These are phyloP conservation scores for Arxiozyma slooffiae DNA, from an alignment of 1,139 yeast genomes.

Conservation along the genomic window DNA sequence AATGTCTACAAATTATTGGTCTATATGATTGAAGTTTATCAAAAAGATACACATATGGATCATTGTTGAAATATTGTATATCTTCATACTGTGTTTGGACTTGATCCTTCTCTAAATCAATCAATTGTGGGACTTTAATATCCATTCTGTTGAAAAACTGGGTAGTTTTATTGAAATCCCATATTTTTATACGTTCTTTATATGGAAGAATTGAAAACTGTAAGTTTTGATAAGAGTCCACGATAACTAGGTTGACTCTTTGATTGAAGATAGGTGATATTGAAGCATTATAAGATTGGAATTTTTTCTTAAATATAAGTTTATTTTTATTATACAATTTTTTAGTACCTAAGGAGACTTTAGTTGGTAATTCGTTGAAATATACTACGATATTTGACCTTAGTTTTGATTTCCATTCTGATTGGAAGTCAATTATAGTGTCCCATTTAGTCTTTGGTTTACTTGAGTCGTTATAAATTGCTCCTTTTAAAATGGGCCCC, in stretches of 20 bases:
- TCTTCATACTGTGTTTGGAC: background rate
- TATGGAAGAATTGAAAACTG: background rate
- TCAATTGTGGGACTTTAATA: conserved; percentile 31
- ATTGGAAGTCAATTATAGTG: conserved; percentile 60
- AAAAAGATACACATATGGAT: conserved; percentile 61
- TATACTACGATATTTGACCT: conserved; percentile 51
- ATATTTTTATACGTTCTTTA: conserved; percentile 40
- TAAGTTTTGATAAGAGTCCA: background rate
- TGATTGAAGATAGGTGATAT: conserved; percentile 63
- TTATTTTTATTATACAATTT: conserved; percentile 44
- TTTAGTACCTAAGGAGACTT: conserved; percentile 31
- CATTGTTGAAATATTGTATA: conserved; percentile 4
- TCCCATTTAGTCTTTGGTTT: conserved; percentile 8
- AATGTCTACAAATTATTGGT: conserved; percentile 72
- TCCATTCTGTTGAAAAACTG: conserved; percentile 61
- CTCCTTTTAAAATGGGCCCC: background rate
- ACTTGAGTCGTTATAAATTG: conserved; percentile 5
- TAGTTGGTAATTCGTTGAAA: conserved; percentile 56
- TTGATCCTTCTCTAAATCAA: conserved; percentile 1
- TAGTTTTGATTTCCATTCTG: conserved; percentile 67
- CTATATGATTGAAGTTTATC: conserved; percentile 64
- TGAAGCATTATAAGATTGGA: conserved; percentile 42
- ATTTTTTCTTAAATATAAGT: conserved; percentile 35
- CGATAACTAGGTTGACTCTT: conserved; percentile 62
- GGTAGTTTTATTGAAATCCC: conserved; percentile 75